Evolutionary conservation across 1,284 basidiomycete species (phyloP), one percentile per base, ranked within the genome.

Genomic region (Tetrapyrgos nigripes): DNA sequence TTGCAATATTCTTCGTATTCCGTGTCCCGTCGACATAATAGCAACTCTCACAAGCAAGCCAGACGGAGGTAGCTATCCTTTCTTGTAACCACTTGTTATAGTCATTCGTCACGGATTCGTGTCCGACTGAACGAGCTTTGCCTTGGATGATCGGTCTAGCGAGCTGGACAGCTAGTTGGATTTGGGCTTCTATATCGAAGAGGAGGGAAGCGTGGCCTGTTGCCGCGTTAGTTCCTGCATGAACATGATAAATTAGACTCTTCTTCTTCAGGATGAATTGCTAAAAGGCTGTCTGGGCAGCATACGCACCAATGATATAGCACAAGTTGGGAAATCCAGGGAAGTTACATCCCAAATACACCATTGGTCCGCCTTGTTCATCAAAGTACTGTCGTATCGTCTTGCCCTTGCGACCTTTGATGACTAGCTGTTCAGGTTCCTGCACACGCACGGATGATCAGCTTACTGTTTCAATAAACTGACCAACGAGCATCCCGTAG

Each of bases 241-340:
- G 8, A n/a, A 8, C 8, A 8, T 33, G 31, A 33, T 33, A 8
- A 40, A 40, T 40, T n/a, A 40, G n/a, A n/a, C n/a, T n/a, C n/a
- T n/a, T n/a, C n/a, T n/a, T n/a, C n/a, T n/a, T n/a, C n/a, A n/a
- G n/a, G n/a, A n/a, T n/a, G n/a, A n/a, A n/a, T n/a, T n/a, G n/a
- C n/a, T n/a, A n/a, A n/a, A n/a, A n/a, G n/a, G n/a, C n/a, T n/a
- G n/a, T n/a, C n/a, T n/a, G n/a, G n/a, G n/a, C n/a, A n/a, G n/a
- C n/a, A n/a, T n/a, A 21, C 53, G n/a, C 33, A 61, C 68, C 68
- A 21, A 68, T 50, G n/a, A 70, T 40, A 24, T 52, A 62, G 52
- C 69, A 67, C 49, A 62, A 60, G 52, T 69, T 70, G 0, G 68
- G 68, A 53, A 70, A 69, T 0, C 63, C 65, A 11, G 68, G 66